phyloP scores from a whole-genome alignment of 2,329 filamentous ascomycete species.

The Bipolaris sorokiniana region DNA sequence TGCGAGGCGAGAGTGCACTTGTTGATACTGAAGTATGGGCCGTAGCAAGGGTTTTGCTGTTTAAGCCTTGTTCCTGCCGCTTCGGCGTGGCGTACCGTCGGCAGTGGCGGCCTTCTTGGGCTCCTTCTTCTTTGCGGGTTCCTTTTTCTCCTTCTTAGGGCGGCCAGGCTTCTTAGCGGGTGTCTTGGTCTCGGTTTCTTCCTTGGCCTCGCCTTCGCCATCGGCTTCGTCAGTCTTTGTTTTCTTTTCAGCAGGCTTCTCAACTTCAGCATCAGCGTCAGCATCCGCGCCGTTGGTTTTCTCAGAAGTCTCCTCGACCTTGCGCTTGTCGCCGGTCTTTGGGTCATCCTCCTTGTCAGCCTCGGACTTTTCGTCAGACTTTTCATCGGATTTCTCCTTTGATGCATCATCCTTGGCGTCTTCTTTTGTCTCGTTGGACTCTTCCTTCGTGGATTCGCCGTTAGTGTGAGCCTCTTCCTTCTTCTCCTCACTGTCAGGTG shows the following conservation, averaged over 20 bases:
- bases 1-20: background rate
- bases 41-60: background rate
- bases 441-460: conserved; percentile 36
- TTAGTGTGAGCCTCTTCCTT: conserved; percentile 29
- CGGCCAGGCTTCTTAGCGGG: conserved; percentile 46
- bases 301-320: conserved; percentile 34
- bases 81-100: conserved; percentile 56
- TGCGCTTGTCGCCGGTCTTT: conserved; percentile 47
- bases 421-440: conserved; percentile 30
- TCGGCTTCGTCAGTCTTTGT: conserved; percentile 33
- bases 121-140: conserved; percentile 51
- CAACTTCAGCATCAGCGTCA: conserved; percentile 1
- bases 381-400: conserved; percentile 9
- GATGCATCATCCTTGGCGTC: conserved; percentile 33
- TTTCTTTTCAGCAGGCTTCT: conserved; percentile 32
- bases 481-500: conserved; percentile 25
- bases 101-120: conserved; percentile 59
- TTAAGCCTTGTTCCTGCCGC: conserved; percentile 49
- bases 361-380: background rate
- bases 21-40: background rate
- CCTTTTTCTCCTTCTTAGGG: conserved; percentile 52
- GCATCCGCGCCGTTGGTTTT: conserved; percentile 29
- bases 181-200: conserved; percentile 37
- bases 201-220: conserved; percentile 37
- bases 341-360: conserved; percentile 8